A percentile compares a stretch with the other conserved stretches of the same genome.
Evolutionary conservation across 352 stramenopile species (phyloP).

Genomic region (Phytophthora ramorum): DNA sequence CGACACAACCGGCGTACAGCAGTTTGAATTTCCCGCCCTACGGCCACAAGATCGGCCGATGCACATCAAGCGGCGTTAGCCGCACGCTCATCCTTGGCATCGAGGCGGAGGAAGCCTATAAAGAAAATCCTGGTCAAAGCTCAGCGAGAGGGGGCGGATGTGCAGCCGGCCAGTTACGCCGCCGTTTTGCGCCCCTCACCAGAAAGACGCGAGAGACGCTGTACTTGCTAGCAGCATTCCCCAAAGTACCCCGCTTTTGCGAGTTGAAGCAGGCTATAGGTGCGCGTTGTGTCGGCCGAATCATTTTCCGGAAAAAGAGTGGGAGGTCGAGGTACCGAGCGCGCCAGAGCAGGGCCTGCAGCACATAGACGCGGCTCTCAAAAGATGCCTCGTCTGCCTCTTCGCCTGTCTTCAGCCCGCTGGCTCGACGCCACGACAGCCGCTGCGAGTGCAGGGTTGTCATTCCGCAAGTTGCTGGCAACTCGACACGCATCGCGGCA

Average conservation of each 20-base stretch:
- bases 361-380: slow-evolving; percentile 11
- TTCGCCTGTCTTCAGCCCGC: slow-evolving; percentile 19
- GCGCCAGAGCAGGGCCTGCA: slow-evolving; percentile 20
- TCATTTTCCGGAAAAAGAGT: slow-evolving; percentile 18
- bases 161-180: too few relatives aligned
- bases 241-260: not conserved
- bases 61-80: not conserved
- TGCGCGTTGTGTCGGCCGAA: not conserved
- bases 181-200: too few relatives aligned
- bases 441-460: slow-evolving; percentile 41
- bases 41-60: too few relatives aligned
- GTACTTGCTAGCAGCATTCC: too few relatives aligned
- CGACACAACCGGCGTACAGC: slow-evolving; percentile 2
- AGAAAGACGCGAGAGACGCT: too few relatives aligned
- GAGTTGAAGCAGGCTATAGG: too few relatives aligned
- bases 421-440: slow-evolving; percentile 52
- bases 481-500: slow-evolving; percentile 46
- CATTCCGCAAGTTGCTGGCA: slow-evolving; percentile 68
- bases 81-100: too few relatives aligned
- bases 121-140: too few relatives aligned
- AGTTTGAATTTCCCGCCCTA: slow-evolving; percentile 13
- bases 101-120: too few relatives aligned
- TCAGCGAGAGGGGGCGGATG: too few relatives aligned
- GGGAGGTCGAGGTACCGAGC: slow-evolving; percentile 25
- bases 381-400: slow-evolving; percentile 20